Conservation (phyloP, 352 stramenopile genomes). For the Phytophthora cactorum region DNA sequence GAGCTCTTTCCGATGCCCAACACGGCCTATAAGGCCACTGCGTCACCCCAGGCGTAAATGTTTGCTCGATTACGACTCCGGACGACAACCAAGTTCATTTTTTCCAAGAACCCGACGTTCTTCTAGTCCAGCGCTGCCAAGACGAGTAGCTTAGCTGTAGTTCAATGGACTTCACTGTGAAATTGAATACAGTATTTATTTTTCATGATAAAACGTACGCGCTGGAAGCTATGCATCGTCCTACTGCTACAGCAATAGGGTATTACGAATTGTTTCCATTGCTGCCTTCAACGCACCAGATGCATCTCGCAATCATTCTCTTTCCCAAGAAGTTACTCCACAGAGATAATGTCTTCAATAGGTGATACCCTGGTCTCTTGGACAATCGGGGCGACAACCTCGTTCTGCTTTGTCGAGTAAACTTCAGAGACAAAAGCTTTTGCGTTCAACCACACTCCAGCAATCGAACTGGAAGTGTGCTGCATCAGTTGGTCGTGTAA, state of each 20-base stretch:
- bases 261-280: conserved; percentile 10
- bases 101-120: too few relatives aligned
- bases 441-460: conserved; percentile 59
- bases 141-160: conserved; percentile 6
- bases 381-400: neutral
- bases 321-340: conserved; percentile 25
- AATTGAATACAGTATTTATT: neutral
- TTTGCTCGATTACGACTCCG: neutral
- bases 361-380: conserved; percentile 6
- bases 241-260: neutral
- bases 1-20: conserved; percentile 29
- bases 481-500: conserved; percentile 43
- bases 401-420: conserved; percentile 33
- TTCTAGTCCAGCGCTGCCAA: neutral
- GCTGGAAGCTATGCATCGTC: conserved; percentile 4
- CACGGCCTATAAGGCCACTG: conserved; percentile 35
- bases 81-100: too few relatives aligned
- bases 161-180: neutral
- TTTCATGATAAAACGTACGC: conserved; percentile 2
- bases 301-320: neutral
- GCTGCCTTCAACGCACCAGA: conserved; percentile 12
- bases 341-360: conserved; percentile 30
- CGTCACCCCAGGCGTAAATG: conserved; percentile 8
- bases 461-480: conserved; percentile 28
- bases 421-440: conserved; percentile 44